phyloP scores from a whole-genome alignment of 257 asterid species.

The Eucommia ulmoides region DNA sequence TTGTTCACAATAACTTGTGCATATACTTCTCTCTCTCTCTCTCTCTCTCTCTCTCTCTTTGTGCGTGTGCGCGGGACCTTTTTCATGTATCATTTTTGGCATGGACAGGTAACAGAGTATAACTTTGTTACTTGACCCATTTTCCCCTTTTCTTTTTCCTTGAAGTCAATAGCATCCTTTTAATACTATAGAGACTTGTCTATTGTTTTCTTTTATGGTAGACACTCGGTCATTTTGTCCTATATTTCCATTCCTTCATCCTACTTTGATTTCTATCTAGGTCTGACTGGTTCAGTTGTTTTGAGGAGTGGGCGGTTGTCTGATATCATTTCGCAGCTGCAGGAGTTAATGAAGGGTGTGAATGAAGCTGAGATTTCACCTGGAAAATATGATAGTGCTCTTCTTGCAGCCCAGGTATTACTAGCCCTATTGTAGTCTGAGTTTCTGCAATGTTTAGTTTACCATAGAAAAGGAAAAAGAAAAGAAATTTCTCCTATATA shows the following conservation, averaged over 20 bases:
- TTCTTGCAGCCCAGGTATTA: slow-evolving; percentile 63
- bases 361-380: slow-evolving; percentile 72
- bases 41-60: too few relatives aligned
- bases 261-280: slow-evolving; percentile 13
- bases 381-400: slow-evolving; percentile 65
- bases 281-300: slow-evolving; percentile 65
- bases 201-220: neutral
- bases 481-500: too few relatives aligned
- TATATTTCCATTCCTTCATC: neutral
- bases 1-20: too few relatives aligned
- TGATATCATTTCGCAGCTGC: slow-evolving; percentile 61
- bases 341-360: slow-evolving; percentile 48
- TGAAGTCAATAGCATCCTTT: neutral
- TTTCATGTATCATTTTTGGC: too few relatives aligned
- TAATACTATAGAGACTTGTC: neutral
- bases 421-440: too few relatives aligned
- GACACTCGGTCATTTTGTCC: too few relatives aligned
- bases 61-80: too few relatives aligned
- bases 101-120: too few relatives aligned
- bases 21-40: too few relatives aligned
- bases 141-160: neutral
- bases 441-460: too few relatives aligned
- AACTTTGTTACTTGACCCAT: neutral
- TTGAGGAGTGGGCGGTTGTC: slow-evolving; percentile 66
- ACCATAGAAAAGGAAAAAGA: too few relatives aligned